These are phyloP conservation scores for Polygonum aviculare DNA, from an alignment of 148 eudicot genomes.

Conservation along the genomic window DNA sequence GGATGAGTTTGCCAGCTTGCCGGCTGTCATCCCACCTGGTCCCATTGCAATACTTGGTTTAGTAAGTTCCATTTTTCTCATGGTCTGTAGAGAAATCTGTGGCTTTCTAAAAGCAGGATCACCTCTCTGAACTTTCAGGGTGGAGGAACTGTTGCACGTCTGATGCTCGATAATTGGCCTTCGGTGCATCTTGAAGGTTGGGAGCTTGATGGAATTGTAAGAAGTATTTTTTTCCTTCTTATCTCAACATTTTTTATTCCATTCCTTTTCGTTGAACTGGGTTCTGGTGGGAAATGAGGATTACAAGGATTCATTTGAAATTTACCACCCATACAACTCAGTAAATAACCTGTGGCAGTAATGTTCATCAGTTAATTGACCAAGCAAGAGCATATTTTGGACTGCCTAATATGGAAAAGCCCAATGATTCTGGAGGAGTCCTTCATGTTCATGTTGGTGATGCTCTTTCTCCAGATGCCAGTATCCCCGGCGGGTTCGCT, in stretches of 20 bases:
- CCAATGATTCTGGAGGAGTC: constrained; percentile 44
- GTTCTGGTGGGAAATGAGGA: no score
- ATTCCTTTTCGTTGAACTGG: no score
- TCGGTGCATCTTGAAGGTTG: constrained; percentile 66
- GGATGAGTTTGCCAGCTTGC: constrained; percentile 76
- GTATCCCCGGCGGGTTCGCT: constrained; percentile 73
- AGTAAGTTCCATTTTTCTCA: constrained; percentile 26
- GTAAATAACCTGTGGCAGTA: background rate
- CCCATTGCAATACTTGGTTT: constrained; percentile 79
- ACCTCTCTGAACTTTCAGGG: constrained; percentile 37
- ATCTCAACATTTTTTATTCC: background rate
- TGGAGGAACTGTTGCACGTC: constrained; percentile 75
- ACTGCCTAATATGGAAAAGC: constrained; percentile 55
- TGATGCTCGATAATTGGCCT: constrained; percentile 74
- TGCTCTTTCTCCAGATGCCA: constrained; percentile 49
- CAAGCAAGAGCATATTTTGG: constrained; percentile 61
- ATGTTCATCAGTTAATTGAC: constrained; percentile 39
- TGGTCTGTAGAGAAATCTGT: background rate
- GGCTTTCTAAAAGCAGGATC: background rate
- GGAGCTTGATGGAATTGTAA: constrained; percentile 76
- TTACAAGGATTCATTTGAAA: no score
- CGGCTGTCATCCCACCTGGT: constrained; percentile 66
- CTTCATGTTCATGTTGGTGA: constrained; percentile 66
- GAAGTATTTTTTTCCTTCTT: background rate
- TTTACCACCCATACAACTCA: background rate